Percentiles rank a stretch among this genome's conserved stretches.
phyloP scores from a whole-genome alignment of 257 asterid species.

The Lithospermum erythrorhizon region DNA sequence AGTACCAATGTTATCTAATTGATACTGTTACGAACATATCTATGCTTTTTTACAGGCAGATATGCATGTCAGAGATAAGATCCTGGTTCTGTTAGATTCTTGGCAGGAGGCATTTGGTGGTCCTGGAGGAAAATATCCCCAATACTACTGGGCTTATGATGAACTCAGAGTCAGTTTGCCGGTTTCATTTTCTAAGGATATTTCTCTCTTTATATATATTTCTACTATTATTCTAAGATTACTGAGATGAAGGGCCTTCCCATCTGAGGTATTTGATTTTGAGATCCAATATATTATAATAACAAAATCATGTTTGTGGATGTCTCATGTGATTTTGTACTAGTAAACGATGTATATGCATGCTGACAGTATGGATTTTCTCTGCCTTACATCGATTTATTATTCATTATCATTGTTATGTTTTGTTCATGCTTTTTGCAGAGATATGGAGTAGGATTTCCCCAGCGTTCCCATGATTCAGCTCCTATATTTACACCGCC shows the following conservation, averaged over 20 bases:
- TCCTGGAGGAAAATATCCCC: constrained; percentile 76
- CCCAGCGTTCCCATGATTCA: constrained; percentile 45
- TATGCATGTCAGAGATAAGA: constrained; percentile 70
- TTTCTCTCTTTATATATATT: neutral
- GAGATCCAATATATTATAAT: neutral
- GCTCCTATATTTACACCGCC: constrained; percentile 82
- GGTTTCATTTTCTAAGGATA: neutral
- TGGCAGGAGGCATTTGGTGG: constrained; percentile 98
- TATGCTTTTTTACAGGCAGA: constrained; percentile 55
- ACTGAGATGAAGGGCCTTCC: neutral
- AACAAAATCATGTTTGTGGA: neutral
- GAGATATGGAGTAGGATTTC: constrained; percentile 75
- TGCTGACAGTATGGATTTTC: too few relatives aligned
- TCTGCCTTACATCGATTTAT: neutral
- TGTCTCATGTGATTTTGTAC: neutral
- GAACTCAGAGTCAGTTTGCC: constrained; percentile 61
- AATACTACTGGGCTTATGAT: constrained; percentile 76
- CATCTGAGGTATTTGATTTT: neutral
- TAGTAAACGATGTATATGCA: too few relatives aligned
- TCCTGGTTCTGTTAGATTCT: constrained; percentile 55
- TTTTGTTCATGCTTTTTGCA: constrained; percentile 22
- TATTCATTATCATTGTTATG: neutral
- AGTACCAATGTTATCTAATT: neutral
- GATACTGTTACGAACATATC: neutral
- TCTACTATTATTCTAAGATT: neutral